Evolutionary conservation across 805 yeast genomes (phyloP).

Genomic region (Ogataea henricii): DNA sequence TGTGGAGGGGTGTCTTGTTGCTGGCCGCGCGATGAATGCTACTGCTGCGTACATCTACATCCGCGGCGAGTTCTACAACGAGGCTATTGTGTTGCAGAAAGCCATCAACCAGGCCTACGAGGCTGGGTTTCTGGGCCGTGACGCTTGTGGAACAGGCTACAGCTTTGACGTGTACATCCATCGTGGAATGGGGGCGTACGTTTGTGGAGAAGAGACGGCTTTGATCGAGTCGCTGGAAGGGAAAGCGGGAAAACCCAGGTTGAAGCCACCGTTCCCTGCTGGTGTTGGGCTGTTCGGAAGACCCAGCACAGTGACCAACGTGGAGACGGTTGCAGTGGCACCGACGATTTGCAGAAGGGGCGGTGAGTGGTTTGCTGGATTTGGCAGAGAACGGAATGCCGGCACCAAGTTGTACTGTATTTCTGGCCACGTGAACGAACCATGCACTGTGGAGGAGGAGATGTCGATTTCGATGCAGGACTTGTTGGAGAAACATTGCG

Average conservation of each 20-base stretch:
- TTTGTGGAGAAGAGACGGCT: slow-evolving; percentile 93
- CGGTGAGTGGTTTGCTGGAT: slow-evolving; percentile 80
- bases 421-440: slow-evolving; percentile 89
- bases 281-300: slow-evolving; percentile 91
- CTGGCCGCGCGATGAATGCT: slow-evolving; percentile 92
- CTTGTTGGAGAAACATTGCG: slow-evolving; percentile 84
- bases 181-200: slow-evolving; percentile 92
- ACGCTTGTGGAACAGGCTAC: slow-evolving; percentile 87
- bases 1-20: slow-evolving; percentile 87
- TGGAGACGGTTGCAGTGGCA: slow-evolving; percentile 87
- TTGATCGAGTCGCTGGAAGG: slow-evolving; percentile 88
- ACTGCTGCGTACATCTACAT: slow-evolving; percentile 90
- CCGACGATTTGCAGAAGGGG: slow-evolving; percentile 90
- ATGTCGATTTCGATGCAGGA: slow-evolving; percentile 88
- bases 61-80: slow-evolving; percentile 88
- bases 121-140: slow-evolving; percentile 77
- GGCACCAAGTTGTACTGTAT: slow-evolving; percentile 86
- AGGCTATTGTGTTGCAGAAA: slow-evolving; percentile 68
- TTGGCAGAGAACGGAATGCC: slow-evolving; percentile 82
- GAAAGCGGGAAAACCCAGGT: slow-evolving; percentile 90
- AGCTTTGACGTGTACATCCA: slow-evolving; percentile 82
- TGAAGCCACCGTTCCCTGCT: slow-evolving; percentile 94
- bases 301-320: slow-evolving; percentile 89
- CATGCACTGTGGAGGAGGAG: slow-evolving; percentile 92
- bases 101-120: slow-evolving; percentile 88